phyloP scores from a whole-genome alignment of 2,329 filamentous ascomycete genomes.

The Metarhizium humberi region DNA sequence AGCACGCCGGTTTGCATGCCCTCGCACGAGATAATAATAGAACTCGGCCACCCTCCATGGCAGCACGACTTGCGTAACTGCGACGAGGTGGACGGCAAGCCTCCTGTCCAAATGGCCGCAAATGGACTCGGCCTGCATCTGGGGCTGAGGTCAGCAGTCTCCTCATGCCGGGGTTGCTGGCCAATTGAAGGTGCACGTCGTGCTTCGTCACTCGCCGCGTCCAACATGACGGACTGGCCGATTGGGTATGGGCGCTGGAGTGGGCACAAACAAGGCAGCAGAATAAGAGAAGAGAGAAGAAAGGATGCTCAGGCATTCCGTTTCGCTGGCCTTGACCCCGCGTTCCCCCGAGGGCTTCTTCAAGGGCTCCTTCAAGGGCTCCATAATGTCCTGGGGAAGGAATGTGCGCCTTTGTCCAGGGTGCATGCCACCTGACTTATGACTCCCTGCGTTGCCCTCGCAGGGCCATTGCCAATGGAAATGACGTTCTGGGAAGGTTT shows the following conservation, averaged over 20 bases:
- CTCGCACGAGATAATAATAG: too few species aligned
- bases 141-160: constrained; percentile 5
- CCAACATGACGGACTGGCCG: constrained; percentile 1
- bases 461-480: too few species aligned
- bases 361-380: too few species aligned
- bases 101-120: background rate
- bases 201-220: background rate
- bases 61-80: too few species aligned
- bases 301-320: background rate
- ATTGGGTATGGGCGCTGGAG: background rate
- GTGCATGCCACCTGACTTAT: too few species aligned
- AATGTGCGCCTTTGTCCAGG: too few species aligned
- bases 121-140: background rate
- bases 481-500: background rate
- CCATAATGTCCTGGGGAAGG: too few species aligned
- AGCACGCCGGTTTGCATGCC: too few species aligned
- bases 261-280: too few species aligned
- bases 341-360: too few species aligned
- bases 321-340: background rate
- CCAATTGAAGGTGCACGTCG: background rate
- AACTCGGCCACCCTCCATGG: too few species aligned
- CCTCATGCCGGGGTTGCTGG: background rate
- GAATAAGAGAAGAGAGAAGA: background rate
- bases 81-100: background rate
- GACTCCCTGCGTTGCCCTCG: too few species aligned